Base-by-base conservation (phyloP, 2,329 filamentous ascomycete genomes). In the Fusarium austroafricanum region DNA sequence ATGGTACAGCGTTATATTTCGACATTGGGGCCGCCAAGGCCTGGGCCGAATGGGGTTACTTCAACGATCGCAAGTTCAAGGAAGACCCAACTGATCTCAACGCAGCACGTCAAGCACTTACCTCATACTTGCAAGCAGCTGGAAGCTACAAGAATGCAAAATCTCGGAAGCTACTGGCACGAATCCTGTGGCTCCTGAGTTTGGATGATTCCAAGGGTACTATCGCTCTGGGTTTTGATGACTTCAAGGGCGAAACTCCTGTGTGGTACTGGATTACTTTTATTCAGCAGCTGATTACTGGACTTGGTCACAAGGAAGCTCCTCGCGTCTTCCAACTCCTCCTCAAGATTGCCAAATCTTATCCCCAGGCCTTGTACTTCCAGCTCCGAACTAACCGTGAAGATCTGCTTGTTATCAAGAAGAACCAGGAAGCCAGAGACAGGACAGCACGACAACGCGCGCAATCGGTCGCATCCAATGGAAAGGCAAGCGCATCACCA, bases 181-280 rank as follows among this genome's bases (percentile, higher is more conserved):
- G 96, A 39, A 96, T 99, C 49, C 84, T 99, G 47, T 99, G 96
- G 96, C 85, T 99, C 44, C 86, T 99, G 43, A 98, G 95, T 79
- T 84, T 99, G 70, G 96, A 99, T 75, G 94, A 97, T 74, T 85
- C 92, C 0, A 93, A 93, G 75, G 93, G 93, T 14, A 90, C 87
- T 37, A 90, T 99, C 62, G 91, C 93, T 1, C 85, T 89, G 72
- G 93, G 95, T 14, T 99, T 97, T 71, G 93, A 97, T 69, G 93
- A 95, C 71, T 99, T 96, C 82, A 97, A 98, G 83, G 96, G 96
- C 51, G 96, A 99, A 72, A 97, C 94, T 3, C 94, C 94, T 1
- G 93, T 97, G 14, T 99, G 96, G 96, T 99, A 98, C 81, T 99
- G 96, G 96, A 97, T 98, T 71, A 98, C 95, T 0, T 99, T 97